Base-by-base conservation (phyloP, 2,329 filamentous ascomycete genomes). In the Neofusicoccum sp. region DNA sequence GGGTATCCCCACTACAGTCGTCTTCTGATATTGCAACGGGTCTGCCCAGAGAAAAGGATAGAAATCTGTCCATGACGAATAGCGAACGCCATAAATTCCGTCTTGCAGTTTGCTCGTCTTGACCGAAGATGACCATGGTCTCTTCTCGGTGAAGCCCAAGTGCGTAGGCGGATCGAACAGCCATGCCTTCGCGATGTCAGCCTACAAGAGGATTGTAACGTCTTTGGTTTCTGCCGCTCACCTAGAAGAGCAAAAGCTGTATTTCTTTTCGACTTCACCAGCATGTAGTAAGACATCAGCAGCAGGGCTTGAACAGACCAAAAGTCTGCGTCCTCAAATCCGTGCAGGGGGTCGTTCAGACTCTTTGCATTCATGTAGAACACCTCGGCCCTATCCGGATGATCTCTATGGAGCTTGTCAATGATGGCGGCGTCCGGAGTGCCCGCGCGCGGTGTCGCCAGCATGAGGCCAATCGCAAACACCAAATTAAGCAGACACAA, bases 221-320 rank as follows among this genome's bases (percentile, higher is more conserved):
- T 6, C 1, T 14, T n/a, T 11, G 11, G 11, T 16, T 16, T 6
- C 4, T 34, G 8, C 6, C 9, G 61, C 71, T 71, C 73, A 81
- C 86, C 86, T 49, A 84, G 79, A 62, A 87, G 85, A 14, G 80
- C 79, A 71, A 86, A 87, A 0, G 87, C 84, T 4, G 84, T 82
- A 65, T 88, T 88, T 14, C 84, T 78, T 69, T 83, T 86, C 0
- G 85, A 85, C 12, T 85, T 79, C 2, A 81, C 78, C 14, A 89
- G 73, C 80, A 83, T 85, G 66, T 88, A 89, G 2, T 88, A 71
- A 0, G 86, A 80, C 82, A 89, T 88, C 36, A 89, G 73, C 0
- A 84, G 73, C 44, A 88, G 73, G 2, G 85, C 84, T 67, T 89
- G 86, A 48, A 89, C 80, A 11, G 84, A 84, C 83, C 85, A 87